These are phyloP conservation scores for Acer saccharum DNA, from an alignment of 345 rosid species.

Conservation along the genomic window DNA sequence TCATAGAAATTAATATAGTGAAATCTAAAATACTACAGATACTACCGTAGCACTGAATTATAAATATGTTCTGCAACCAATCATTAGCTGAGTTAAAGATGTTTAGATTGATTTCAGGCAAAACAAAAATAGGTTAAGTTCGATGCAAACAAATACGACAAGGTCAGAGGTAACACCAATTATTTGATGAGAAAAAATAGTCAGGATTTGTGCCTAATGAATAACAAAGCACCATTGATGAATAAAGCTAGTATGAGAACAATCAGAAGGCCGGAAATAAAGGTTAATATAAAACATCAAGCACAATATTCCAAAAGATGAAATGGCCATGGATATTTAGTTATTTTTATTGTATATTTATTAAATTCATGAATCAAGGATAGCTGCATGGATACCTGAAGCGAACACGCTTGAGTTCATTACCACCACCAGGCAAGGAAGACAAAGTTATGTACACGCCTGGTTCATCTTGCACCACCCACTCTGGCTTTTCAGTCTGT, in stretches of 20 bases:
- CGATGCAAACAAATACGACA: background rate
- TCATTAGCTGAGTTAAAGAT: slow-evolving; percentile 1
- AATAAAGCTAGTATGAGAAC: background rate
- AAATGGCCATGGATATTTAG: background rate
- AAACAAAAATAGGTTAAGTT: background rate
- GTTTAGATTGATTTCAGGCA: background rate
- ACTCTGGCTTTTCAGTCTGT: slow-evolving; percentile 52
- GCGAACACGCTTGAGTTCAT: slow-evolving; percentile 81
- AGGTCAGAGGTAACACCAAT: slow-evolving; percentile 1
- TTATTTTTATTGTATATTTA: background rate
- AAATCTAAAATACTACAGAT: too few relatives aligned
- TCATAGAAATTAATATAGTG: too few relatives aligned
- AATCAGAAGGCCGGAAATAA: background rate
- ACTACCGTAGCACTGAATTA: too few relatives aligned
- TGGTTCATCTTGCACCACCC: slow-evolving; percentile 73
- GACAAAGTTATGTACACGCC: slow-evolving; percentile 76
- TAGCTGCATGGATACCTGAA: slow-evolving; percentile 58
- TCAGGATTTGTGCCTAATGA: background rate
- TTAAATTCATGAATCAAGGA: slow-evolving; percentile 6
- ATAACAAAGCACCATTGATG: background rate
- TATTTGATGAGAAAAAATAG: background rate
- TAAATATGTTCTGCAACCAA: background rate
- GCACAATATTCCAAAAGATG: background rate
- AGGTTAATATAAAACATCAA: background rate
- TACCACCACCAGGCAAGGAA: slow-evolving; percentile 60